A percentile compares a stretch with the other conserved stretches of the same genome.
phyloP scores from a whole-genome alignment of 2,329 filamentous ascomycete species.

The Didymosphaeria variabile region DNA sequence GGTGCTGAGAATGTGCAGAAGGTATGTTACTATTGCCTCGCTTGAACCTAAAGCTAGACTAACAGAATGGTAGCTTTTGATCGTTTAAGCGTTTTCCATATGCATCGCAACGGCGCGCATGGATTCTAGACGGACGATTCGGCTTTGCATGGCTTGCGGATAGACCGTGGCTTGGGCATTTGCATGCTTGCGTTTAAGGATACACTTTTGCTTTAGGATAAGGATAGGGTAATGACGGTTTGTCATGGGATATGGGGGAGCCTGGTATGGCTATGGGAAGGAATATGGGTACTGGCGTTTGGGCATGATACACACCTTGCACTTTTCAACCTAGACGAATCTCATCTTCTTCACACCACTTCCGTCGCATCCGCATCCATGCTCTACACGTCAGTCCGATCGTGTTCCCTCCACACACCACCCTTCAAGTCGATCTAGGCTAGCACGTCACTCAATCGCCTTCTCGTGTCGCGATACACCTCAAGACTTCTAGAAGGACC shows the following conservation, averaged over 20 bases:
- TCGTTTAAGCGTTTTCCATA: constrained; percentile 14
- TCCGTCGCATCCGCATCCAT: too few species aligned
- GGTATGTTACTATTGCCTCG: constrained; percentile 13
- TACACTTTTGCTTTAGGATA: not conserved
- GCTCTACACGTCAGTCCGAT: too few species aligned
- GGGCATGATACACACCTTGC: not conserved
- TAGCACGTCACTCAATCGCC: too few species aligned
- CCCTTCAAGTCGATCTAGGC: too few species aligned
- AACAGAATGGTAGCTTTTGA: constrained; percentile 16
- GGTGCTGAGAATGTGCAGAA: constrained; percentile 42
- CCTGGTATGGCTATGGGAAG: not conserved
- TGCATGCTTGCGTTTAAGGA: not conserved
- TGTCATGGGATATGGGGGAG: not conserved
- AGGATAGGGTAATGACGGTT: not conserved
- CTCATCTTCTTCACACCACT: not conserved
- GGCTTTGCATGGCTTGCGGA: constrained; percentile 1
- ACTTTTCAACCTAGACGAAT: not conserved
- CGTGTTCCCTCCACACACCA: too few species aligned
- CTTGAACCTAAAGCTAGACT: not conserved
- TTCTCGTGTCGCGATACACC: too few species aligned
- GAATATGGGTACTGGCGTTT: not conserved
- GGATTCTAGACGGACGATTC: not conserved
- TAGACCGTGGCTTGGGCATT: constrained; percentile 1
- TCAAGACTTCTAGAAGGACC: too few species aligned
- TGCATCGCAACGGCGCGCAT: not conserved